These are phyloP conservation scores for Silene uniflora DNA, from an alignment of 148 eudicot genomes.

Conservation along the genomic window DNA sequence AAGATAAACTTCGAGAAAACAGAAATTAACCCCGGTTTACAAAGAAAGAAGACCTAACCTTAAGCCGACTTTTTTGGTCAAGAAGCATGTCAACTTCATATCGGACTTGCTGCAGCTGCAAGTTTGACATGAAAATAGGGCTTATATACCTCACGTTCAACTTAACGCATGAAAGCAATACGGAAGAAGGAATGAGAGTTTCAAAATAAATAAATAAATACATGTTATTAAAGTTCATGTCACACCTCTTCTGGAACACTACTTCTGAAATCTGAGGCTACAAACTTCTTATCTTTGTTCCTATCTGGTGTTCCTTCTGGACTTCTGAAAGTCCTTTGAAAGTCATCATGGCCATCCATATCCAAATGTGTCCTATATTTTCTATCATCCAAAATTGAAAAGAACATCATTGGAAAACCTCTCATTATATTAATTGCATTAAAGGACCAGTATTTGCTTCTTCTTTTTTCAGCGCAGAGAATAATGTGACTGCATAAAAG, in stretches of 20 bases:
- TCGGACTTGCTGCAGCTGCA: slow-evolving; percentile 63
- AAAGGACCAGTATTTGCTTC: neutral
- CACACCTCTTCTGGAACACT: slow-evolving; percentile 54
- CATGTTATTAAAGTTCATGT: neutral
- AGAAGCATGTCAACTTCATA: slow-evolving; percentile 52
- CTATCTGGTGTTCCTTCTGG: slow-evolving; percentile 45
- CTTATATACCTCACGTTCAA: neutral
- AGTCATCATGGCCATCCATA: slow-evolving; percentile 53
- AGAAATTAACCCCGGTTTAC: neutral
- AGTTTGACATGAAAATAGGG: slow-evolving; percentile 7
- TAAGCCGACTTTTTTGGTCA: slow-evolving; percentile 47
- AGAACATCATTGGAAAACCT: neutral
- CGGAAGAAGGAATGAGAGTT: neutral
- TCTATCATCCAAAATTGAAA: slow-evolving; percentile 35
- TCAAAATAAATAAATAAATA: neutral
- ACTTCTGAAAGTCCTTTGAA: slow-evolving; percentile 46
- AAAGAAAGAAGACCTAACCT: slow-evolving; percentile 48
- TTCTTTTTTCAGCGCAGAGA: neutral
- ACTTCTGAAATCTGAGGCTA: slow-evolving; percentile 38
- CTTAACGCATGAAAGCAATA: neutral
- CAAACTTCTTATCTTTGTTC: slow-evolving; percentile 34
- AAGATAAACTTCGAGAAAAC: neutral
- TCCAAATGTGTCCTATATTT: slow-evolving; percentile 46
- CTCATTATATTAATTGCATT: slow-evolving; percentile 1
- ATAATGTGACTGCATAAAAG: neutral